phyloP scores from a whole-genome alignment of 208 protist species.

The Crithidia expoeki region DNA sequence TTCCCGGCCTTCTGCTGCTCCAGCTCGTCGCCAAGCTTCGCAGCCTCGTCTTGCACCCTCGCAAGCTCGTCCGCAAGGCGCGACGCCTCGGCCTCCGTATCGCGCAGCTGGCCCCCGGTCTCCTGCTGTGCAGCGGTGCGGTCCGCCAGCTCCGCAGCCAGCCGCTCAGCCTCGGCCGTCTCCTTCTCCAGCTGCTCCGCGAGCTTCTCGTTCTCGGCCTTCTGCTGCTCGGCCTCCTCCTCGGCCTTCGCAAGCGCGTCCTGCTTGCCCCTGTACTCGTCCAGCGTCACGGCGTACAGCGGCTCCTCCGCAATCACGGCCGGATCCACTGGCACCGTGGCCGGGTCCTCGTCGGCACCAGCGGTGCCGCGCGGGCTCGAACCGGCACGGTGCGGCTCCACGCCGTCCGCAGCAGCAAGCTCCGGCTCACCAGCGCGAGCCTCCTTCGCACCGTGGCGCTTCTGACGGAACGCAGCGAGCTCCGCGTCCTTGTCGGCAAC shows the following conservation, averaged over 20 bases:
- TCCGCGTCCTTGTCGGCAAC: slow-evolving; percentile 17
- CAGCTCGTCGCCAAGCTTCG: no score
- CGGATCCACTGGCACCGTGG: slow-evolving; percentile 16
- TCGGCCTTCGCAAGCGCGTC: not conserved
- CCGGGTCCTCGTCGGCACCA: slow-evolving; percentile 2
- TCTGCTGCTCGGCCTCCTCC: not conserved
- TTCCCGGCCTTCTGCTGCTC: no score
- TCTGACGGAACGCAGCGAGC: slow-evolving; percentile 37
- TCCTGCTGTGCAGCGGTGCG: slow-evolving; percentile 1
- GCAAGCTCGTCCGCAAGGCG: slow-evolving; percentile 3
- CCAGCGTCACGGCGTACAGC: slow-evolving; percentile 37
- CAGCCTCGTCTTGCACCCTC: not conserved
- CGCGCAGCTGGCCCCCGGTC: not conserved
- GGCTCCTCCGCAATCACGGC: no score
- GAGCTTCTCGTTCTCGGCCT: not conserved
- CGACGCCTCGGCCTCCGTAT: slow-evolving; percentile 8
- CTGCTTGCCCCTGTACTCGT: slow-evolving; percentile 9
- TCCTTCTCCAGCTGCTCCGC: slow-evolving; percentile 26
- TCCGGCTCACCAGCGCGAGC: slow-evolving; percentile 17
- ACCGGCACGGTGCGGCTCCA: not conserved
- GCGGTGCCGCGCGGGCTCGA: no score
- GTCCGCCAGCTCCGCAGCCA: slow-evolving; percentile 1
- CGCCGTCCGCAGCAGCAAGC: slow-evolving; percentile 8
- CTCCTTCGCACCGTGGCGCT: slow-evolving; percentile 30
- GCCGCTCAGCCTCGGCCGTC: slow-evolving; percentile 1